A percentile compares a stretch with the other conserved stretches of the same genome.
phyloP scores from a whole-genome alignment of 148 eudicot genomes.

The Rhododendron ferrugineum region DNA sequence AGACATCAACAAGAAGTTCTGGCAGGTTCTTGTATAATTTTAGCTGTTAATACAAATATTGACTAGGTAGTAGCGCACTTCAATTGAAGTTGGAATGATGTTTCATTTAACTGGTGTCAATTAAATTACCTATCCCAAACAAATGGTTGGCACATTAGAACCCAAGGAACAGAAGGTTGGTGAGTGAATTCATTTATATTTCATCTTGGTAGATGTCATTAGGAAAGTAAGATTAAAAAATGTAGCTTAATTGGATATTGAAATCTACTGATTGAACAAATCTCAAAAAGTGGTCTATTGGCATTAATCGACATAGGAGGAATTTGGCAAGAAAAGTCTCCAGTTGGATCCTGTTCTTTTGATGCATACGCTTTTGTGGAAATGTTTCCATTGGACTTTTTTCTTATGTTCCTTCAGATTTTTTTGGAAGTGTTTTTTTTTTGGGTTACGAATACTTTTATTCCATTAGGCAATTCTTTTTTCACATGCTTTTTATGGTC shows the following conservation, averaged over 20 bases:
- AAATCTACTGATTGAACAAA: not conserved
- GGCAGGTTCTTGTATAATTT: conserved; percentile 62
- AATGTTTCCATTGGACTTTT: not conserved
- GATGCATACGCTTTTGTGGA: not conserved
- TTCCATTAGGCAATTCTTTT: too few relatives aligned
- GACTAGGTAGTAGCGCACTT: not conserved
- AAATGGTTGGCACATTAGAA: not conserved
- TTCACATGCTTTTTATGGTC: too few relatives aligned
- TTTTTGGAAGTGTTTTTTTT: too few relatives aligned
- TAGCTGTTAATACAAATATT: not conserved
- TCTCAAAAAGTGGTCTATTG: not conserved
- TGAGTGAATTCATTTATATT: not conserved
- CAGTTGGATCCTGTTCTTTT: not conserved
- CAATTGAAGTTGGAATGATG: not conserved
- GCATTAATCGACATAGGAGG: not conserved
- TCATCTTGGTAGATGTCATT: not conserved
- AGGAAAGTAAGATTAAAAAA: not conserved
- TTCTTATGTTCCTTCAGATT: too few relatives aligned
- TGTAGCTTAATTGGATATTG: not conserved
- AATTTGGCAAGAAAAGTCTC: not conserved
- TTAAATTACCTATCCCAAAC: not conserved
- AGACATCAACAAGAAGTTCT: conserved; percentile 57
- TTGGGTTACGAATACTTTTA: too few relatives aligned
- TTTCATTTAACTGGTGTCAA: not conserved
- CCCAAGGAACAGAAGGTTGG: not conserved